Evolutionary conservation across 108 stramenopile species (phyloP).

Genomic region (Fragilaria radians): DNA sequence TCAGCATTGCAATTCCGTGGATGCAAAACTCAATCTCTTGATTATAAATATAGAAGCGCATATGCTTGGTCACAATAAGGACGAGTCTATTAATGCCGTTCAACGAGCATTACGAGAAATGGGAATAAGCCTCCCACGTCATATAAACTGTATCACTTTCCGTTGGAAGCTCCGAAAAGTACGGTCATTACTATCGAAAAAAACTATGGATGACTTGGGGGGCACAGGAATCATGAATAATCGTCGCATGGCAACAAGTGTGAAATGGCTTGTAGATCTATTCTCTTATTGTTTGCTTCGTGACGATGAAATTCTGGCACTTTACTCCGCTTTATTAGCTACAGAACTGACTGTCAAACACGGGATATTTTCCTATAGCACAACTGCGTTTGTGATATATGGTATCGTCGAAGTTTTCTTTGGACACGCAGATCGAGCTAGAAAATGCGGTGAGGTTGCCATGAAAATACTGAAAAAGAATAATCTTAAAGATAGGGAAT

Average conservation of each 20-base stretch:
- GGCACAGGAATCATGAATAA: background rate
- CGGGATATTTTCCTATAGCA: background rate
- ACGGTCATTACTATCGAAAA: background rate
- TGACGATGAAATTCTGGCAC: background rate
- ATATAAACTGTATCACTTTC: background rate
- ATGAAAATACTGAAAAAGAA: too few relatives aligned
- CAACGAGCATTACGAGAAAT: background rate
- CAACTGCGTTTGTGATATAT: background rate
- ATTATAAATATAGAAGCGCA: background rate
- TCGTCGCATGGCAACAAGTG: background rate
- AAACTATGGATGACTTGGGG: background rate
- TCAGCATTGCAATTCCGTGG: background rate
- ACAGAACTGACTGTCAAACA: background rate
- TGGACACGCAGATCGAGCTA: too few relatives aligned
- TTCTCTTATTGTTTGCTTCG: background rate
- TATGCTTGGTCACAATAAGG: background rate
- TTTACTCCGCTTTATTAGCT: background rate
- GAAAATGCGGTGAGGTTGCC: too few relatives aligned
- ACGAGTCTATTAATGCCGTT: background rate
- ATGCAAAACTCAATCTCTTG: background rate
- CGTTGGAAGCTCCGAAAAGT: background rate
- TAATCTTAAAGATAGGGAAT: too few relatives aligned
- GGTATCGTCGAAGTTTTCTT: background rate
- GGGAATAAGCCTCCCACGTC: background rate
- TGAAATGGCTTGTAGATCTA: background rate